Evolutionary conservation across 306 rosid species (phyloP), one percentile per base, ranked within the genome.

Genomic region (Luffa aegyptiaca): DNA sequence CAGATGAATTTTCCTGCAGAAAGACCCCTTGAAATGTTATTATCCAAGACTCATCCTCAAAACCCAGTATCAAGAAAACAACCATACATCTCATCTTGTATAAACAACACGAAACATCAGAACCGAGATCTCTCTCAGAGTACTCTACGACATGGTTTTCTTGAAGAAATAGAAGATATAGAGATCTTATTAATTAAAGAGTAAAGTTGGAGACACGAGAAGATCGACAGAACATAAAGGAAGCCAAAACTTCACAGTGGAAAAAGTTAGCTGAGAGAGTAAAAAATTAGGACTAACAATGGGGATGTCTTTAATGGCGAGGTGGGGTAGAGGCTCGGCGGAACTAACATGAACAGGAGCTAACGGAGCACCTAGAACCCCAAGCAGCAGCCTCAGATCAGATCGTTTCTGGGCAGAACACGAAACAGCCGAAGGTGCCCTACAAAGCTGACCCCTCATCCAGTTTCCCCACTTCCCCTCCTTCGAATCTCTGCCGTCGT

Each of bases 281-380:
- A 31, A 42, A 17, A 57, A 58, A 59, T 51, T 14, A 46, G 56
- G 44, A 59, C 97, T 91, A 77, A 95, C 98, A 87, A 95, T 95
- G 84, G 98, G 97, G 26, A 90, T 92, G 84, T 93, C 98, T 86
- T 95, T 95, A 86, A 95, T 95, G 87, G 97, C 90, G 44, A 91
- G 97, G 63, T 95, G 98, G 84, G 98, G 97, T 62, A 89, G 85
- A 6, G 93, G 93, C 70, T 95, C 97, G 14, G 88, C 39, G 49
- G 96, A 89, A 87, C 89, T 86, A 42, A 95, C 98, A 85, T 93
- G 98, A 68, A 95, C 91, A 36, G 98, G 98, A 1, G 93, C 96
- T 13, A 95, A 89, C 16, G 98, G 98, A 18, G 98, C 98, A 77
- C 97, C 98, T 86, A 95, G 77, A 16, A 95, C 98, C 41, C 98